Evolutionary conservation across 805 yeast species (phyloP).

Genomic region (Sungouiella thailandica): DNA sequence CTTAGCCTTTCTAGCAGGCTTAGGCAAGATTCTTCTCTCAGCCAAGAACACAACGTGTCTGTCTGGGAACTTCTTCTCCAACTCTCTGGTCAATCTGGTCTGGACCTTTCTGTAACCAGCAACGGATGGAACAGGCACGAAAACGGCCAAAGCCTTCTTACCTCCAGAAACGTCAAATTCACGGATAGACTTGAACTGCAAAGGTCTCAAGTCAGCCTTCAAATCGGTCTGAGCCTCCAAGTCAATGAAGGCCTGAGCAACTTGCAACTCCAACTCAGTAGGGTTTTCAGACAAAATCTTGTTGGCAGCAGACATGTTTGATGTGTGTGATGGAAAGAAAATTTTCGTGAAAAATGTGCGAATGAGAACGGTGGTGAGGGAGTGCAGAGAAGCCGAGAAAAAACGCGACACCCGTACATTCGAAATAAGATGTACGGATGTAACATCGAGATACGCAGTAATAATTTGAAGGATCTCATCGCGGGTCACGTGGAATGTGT

Average conservation of each 20-base stretch:
- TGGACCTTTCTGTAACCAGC: conserved; percentile 95
- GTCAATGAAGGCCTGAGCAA: conserved; percentile 97
- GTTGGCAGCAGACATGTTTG: conserved; percentile 90
- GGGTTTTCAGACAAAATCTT: conserved; percentile 94
- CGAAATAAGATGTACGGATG: too few species aligned
- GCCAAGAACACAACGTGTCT: conserved; percentile 99
- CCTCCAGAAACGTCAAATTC: conserved; percentile 98
- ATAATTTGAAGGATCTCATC: too few species aligned
- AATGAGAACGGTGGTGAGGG: neutral
- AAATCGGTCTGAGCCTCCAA: conserved; percentile 94
- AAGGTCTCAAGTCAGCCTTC: conserved; percentile 96
- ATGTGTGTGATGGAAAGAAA: too few species aligned
- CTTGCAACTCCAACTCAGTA: conserved; percentile 98
- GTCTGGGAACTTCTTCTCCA: conserved; percentile 99
- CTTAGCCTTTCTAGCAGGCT: conserved; percentile 95
- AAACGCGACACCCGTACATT: too few species aligned
- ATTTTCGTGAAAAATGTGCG: conserved; percentile 2
- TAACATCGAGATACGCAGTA: too few species aligned
- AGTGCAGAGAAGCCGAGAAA: neutral
- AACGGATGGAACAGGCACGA: conserved; percentile 96
- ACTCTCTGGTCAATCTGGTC: conserved; percentile 96
- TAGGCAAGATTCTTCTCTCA: conserved; percentile 99
- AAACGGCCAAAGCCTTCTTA: conserved; percentile 96
- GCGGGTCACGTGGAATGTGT: conserved; percentile 1
- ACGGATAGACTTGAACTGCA: conserved; percentile 97